Base-by-base conservation (phyloP, 495 filamentous ascomycete species). In the Cercophora samala region DNA sequence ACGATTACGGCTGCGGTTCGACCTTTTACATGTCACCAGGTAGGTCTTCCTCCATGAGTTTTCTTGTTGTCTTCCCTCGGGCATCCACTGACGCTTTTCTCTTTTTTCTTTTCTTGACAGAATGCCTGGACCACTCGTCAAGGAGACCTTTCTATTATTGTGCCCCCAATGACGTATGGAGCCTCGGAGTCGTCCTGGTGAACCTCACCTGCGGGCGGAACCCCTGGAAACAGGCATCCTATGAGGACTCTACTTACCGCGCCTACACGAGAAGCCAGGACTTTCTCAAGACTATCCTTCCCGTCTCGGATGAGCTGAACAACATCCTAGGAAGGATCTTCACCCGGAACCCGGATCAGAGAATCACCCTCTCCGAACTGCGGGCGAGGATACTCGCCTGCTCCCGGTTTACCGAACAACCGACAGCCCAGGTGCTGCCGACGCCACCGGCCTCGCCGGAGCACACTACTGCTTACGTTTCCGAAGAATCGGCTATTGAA, bases 11-110 rank as follows among this genome's bases (percentile, higher is more conserved):
- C 64, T 99, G 96, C 78, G 95, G 95, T 60, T 97, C 94, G 19
- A 98, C 95, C 17, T 98, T 99, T 76, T 98, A 99, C 82, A 98
- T 98, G 96, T 94, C 90, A 66, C 95, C 95, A 86, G 95, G 95
- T 97, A 91, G 79, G 85, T 78, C 68, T 42, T 51, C 17, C 24
- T 24, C 22, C 56, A 21, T 52, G 15, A 46, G 17, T 17, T 58
- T 32, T 54, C 64, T 60, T 66, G 51, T 63, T 5, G 3, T 5
- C 32, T 61, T 51, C 51, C 54, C 60, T 13, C 54, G 24, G 61
- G 52, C 60, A 60, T 59, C 61, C 70, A 77, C 73, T 77, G 63
- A 76, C 73, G 61, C 66, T 63, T 64, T 65, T 53, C 66, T n/a
- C n/a, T n/a, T 66, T 63, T 64, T 70, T 58, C 46, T 77, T 64